These are phyloP conservation scores for Botrytis galanthina DNA, from an alignment of 2,329 filamentous ascomycete species.

Conservation along the genomic window DNA sequence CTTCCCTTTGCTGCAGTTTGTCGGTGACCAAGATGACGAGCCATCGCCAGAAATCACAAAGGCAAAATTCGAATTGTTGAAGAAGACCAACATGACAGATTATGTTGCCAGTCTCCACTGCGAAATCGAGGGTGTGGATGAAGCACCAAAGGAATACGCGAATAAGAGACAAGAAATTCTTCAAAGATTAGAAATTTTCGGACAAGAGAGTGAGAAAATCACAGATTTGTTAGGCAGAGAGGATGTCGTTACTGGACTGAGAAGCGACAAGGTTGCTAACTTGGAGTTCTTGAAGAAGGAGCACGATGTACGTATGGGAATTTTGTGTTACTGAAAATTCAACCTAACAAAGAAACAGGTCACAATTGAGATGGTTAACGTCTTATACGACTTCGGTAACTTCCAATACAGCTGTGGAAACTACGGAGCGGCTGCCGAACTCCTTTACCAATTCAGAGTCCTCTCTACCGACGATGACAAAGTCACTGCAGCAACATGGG, in stretches of 20 bases:
- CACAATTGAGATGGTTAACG: slow-evolving; percentile 92
- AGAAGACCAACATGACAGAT: slow-evolving; percentile 98
- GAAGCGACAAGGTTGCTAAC: slow-evolving; percentile 97
- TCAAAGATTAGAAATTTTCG: slow-evolving; percentile 75
- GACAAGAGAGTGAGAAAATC: slow-evolving; percentile 86
- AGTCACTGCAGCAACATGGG: slow-evolving; percentile 93
- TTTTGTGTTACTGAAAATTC: slow-evolving; percentile 11
- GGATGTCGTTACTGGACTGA: slow-evolving; percentile 83
- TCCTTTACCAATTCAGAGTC: slow-evolving; percentile 96
- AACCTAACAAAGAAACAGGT: slow-evolving; percentile 50
- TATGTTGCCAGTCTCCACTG: slow-evolving; percentile 91
- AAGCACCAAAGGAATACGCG: slow-evolving; percentile 79
- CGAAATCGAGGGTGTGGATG: slow-evolving; percentile 77
- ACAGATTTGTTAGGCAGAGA: slow-evolving; percentile 82
- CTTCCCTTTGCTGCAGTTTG: slow-evolving; percentile 93
- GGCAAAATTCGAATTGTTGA: slow-evolving; percentile 89
- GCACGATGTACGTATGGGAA: slow-evolving; percentile 66
- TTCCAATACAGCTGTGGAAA: slow-evolving; percentile 98
- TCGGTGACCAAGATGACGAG: slow-evolving; percentile 77
- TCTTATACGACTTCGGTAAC: slow-evolving; percentile 91
- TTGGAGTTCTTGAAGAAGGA: slow-evolving; percentile 97
- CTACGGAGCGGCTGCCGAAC: slow-evolving; percentile 84
- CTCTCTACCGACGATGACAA: slow-evolving; percentile 98
- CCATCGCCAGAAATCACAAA: slow-evolving; percentile 70
- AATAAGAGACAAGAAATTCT: slow-evolving; percentile 89